These are phyloP conservation scores for Talaromyces sp. DNA, from an alignment of 2,329 filamentous ascomycete species.

Conservation along the genomic window DNA sequence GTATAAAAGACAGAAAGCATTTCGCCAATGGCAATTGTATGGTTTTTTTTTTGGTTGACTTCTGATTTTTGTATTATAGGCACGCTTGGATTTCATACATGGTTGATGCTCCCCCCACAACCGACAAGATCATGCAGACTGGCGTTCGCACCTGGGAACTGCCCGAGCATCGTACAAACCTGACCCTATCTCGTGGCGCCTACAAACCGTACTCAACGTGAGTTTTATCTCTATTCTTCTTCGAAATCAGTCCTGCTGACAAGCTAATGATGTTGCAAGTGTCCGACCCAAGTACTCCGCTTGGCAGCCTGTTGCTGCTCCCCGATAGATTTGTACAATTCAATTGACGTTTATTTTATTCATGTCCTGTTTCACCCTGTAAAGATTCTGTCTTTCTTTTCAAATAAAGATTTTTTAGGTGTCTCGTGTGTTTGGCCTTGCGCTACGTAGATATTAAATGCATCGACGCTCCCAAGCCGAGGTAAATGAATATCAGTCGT, in stretches of 20 bases:
- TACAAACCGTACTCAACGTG: slow-evolving; percentile 96
- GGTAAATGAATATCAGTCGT: not conserved
- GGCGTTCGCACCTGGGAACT: slow-evolving; percentile 70
- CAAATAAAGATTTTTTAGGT: not conserved
- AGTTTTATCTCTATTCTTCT: slow-evolving; percentile 44
- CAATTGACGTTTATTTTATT: slow-evolving; percentile 3
- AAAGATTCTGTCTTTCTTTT: slow-evolving; percentile 1
- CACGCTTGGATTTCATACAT: slow-evolving; percentile 96
- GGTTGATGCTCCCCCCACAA: slow-evolving; percentile 76
- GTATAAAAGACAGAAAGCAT: slow-evolving; percentile 1
- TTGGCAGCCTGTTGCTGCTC: slow-evolving; percentile 11
- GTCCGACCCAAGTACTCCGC: slow-evolving; percentile 10
- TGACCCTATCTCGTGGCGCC: slow-evolving; percentile 68
- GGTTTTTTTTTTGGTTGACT: not conserved
- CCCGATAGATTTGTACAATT: slow-evolving; percentile 10
- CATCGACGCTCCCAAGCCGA: not conserved
- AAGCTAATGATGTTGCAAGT: not conserved
- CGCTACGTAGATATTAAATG: not conserved
- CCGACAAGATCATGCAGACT: slow-evolving; percentile 66
- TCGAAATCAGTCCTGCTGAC: not conserved
- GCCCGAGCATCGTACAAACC: slow-evolving; percentile 64
- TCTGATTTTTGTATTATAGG: slow-evolving; percentile 40
- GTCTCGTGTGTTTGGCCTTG: not conserved
- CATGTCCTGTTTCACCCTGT: not conserved
- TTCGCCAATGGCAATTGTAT: not conserved